These are phyloP conservation scores for Panicum miliaceum DNA, from an alignment of 176 grass and related monocot genomes.

Conservation along the genomic window DNA sequence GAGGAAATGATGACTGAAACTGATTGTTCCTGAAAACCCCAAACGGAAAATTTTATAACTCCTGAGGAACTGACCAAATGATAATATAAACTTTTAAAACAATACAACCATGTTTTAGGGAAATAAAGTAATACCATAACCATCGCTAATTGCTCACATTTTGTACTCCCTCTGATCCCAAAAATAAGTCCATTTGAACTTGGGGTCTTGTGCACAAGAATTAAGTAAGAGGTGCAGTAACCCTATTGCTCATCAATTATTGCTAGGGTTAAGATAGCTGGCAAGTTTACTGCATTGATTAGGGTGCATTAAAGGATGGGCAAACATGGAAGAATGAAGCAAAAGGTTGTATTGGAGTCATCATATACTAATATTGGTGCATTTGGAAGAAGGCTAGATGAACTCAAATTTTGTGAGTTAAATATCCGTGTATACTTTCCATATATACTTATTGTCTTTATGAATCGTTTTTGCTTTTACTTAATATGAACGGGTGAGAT, in stretches of 20 bases:
- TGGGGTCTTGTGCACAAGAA: background rate
- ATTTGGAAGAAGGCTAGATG: background rate
- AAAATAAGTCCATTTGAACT: background rate
- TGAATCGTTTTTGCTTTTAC: conserved; percentile 15
- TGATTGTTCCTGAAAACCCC: conserved; percentile 72
- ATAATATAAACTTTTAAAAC: conserved; percentile 1
- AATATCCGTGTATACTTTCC: conserved; percentile 4
- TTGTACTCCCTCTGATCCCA: background rate
- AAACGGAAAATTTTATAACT: conserved; percentile 25
- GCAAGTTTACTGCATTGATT: background rate
- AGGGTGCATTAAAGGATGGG: background rate
- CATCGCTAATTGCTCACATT: background rate
- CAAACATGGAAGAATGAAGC: background rate
- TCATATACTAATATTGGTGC: background rate
- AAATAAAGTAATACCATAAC: background rate
- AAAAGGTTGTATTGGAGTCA: background rate
- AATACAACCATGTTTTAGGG: background rate
- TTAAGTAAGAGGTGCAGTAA: background rate
- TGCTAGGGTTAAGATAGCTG: background rate
- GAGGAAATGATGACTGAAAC: conserved; percentile 85
- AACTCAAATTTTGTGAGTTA: background rate
- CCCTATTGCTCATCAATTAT: background rate
- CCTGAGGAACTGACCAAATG: conserved; percentile 20
- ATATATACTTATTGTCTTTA: conserved; percentile 20
- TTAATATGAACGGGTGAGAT: background rate